These are phyloP conservation scores for Eutreptiella sp. DNA, from an alignment of 208 protist species.

Conservation along the genomic window DNA sequence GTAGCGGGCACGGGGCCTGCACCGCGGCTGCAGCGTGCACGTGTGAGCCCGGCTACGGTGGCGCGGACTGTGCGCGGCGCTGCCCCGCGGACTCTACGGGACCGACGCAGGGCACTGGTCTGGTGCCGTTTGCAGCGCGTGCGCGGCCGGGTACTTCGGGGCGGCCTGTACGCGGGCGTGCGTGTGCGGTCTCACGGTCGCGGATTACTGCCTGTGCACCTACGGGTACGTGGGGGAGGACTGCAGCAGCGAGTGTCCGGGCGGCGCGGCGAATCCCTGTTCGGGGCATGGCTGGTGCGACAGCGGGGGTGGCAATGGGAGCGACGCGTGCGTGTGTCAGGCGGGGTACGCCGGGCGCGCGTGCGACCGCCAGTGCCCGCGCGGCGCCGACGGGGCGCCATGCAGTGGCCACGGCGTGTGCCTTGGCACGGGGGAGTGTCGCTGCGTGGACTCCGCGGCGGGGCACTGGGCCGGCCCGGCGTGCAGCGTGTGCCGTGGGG, in stretches of 20 bases:
- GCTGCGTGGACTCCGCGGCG: not conserved
- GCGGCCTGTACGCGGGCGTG: not conserved
- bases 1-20: constrained; percentile 13
- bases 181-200: constrained; percentile 12
- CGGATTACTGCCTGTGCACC: not conserved
- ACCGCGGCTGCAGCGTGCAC: constrained; percentile 22
- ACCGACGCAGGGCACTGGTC: constrained; percentile 10
- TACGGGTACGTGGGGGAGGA: not conserved
- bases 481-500: constrained; percentile 6
- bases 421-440: not conserved
- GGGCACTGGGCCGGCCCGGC: constrained; percentile 25
- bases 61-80: constrained; percentile 6
- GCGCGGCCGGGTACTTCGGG: constrained; percentile 16
- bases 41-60: constrained; percentile 20
- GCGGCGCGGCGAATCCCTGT: not conserved
- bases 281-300: not conserved
- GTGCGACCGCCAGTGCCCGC: not conserved
- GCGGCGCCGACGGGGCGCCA: not conserved
- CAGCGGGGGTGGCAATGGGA: not conserved
- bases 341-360: not conserved
- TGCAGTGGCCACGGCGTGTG: constrained; percentile 11
- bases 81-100: constrained; percentile 10
- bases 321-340: too few relatives aligned
- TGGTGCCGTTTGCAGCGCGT: not conserved
- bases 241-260: not conserved